These are phyloP conservation scores for Clathrospora elynae DNA, from an alignment of 2,329 filamentous ascomycete species.

Conservation along the genomic window DNA sequence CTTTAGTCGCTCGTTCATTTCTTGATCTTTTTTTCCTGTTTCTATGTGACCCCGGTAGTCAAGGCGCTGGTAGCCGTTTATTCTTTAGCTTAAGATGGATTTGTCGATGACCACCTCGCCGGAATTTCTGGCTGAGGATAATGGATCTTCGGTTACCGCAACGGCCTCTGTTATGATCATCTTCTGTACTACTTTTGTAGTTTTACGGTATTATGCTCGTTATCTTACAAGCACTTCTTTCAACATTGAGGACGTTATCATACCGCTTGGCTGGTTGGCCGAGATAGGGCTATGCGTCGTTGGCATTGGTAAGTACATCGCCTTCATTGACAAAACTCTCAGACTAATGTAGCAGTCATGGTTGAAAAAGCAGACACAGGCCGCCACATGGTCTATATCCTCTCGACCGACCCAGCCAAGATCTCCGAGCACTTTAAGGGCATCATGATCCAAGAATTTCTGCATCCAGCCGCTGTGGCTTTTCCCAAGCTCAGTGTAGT, in stretches of 20 bases:
- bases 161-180: slow-evolving; percentile 26
- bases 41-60: slow-evolving; percentile 21
- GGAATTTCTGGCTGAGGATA: slow-evolving; percentile 23
- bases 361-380: slow-evolving; percentile 30
- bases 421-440: slow-evolving; percentile 30
- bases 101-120: slow-evolving; percentile 8
- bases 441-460: slow-evolving; percentile 30
- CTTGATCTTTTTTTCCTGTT: slow-evolving; percentile 1
- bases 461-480: slow-evolving; percentile 34
- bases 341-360: slow-evolving; percentile 24
- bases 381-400: slow-evolving; percentile 27
- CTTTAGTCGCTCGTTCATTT: slow-evolving; percentile 3
- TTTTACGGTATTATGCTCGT: slow-evolving; percentile 30
- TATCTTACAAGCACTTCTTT: slow-evolving; percentile 22
- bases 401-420: slow-evolving; percentile 18
- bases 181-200: slow-evolving; percentile 27
- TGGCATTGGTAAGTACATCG: slow-evolving; percentile 25
- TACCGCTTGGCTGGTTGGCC: slow-evolving; percentile 31
- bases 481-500: slow-evolving; percentile 36
- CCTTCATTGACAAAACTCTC: neutral
- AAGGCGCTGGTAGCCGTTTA: slow-evolving; percentile 5
- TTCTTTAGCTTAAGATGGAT: slow-evolving; percentile 3
- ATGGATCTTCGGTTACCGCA: slow-evolving; percentile 19
- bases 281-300: slow-evolving; percentile 28
- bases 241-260: slow-evolving; percentile 26